Evolutionary conservation across 2,329 filamentous ascomycete species (phyloP), one percentile per base, ranked within the genome.

Genomic region (Blastomyces parvus): DNA sequence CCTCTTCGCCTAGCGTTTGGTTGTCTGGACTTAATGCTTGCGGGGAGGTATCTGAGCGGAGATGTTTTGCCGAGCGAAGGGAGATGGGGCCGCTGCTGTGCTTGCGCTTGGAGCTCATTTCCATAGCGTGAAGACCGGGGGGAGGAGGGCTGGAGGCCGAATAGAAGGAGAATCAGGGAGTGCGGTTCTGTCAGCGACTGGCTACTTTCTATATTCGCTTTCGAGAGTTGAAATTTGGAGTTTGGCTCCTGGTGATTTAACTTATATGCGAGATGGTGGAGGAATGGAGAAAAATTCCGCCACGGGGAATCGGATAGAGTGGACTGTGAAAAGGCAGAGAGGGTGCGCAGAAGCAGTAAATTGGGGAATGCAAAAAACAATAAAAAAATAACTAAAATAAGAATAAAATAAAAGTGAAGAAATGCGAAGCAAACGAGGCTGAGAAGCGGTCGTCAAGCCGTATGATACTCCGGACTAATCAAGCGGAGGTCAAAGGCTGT

Each of bases 51-150:
- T 83, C 80, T 19, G 80, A 77, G 67, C 80, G 82, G 62, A 82
- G 75, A 64, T 84, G 82, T 73, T 85, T 85, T 66, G 80, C 74
- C 1, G 83, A 82, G 62, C 82, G 80, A 64, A 84, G 81, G 59
- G 75, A 74, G 62, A 75, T 73, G 44, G 80, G 75, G 27, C 79
- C 75, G 19, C 46, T 61, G 66, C 80, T 82, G 69, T 80, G 81
- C 74, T 84, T 84, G 73, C 83, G 82, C 74, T 85, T 85, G 67
- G 79, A 78, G 72, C 80, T 80, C 66, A 78, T 73, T 65, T 82
- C 80, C 80, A 83, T 83, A 19, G 65, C 69, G 33, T n/a, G 22
- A 19, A 14, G 30, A n/a, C 7, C 25, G 17, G 25, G 11, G 22
- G 25, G 6, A 11, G 17, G 40, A 17, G 17, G 11, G 36, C 25